phyloP scores from a whole-genome alignment of 2,329 filamentous ascomycete genomes.

The Ophiosphaerella korrae region DNA sequence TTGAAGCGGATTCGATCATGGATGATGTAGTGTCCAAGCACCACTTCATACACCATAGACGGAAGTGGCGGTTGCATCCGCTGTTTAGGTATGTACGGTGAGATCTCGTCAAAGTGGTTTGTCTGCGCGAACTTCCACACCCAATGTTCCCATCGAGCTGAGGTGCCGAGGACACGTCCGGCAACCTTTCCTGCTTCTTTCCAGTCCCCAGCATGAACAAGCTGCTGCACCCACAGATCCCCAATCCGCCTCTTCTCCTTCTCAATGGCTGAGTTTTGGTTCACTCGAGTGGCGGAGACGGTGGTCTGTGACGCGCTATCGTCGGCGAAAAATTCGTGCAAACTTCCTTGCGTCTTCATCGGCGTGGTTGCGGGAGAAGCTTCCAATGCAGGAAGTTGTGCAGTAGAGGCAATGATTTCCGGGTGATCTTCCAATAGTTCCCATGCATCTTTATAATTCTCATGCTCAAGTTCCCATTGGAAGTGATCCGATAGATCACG shows the following conservation, averaged over 20 bases:
- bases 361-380: constrained; percentile 51
- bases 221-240: constrained; percentile 89
- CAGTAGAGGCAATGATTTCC: constrained; percentile 60
- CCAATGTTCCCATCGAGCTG: constrained; percentile 92
- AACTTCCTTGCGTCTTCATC: constrained; percentile 49
- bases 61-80: constrained; percentile 80
- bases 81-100: constrained; percentile 77
- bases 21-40: constrained; percentile 86
- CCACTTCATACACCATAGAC: constrained; percentile 82
- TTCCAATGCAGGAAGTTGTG: constrained; percentile 43
- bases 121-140: constrained; percentile 89
- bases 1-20: constrained; percentile 76
- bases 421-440: constrained; percentile 86
- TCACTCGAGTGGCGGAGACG: constrained; percentile 62
- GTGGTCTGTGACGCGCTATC: constrained; percentile 66
- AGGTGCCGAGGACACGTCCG: constrained; percentile 78
- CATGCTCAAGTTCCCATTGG: constrained; percentile 80
- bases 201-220: constrained; percentile 79
- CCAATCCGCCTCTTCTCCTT: constrained; percentile 90
- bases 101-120: constrained; percentile 87
- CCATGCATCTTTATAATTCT: constrained; percentile 86
- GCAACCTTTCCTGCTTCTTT: constrained; percentile 76
- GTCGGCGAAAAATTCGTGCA: constrained; percentile 74
- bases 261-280: constrained; percentile 69
- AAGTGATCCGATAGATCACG: constrained; percentile 86